phyloP scores from a whole-genome alignment of 1,284 basidiomycete species.

The Phellopilus nigrolimitatus region DNA sequence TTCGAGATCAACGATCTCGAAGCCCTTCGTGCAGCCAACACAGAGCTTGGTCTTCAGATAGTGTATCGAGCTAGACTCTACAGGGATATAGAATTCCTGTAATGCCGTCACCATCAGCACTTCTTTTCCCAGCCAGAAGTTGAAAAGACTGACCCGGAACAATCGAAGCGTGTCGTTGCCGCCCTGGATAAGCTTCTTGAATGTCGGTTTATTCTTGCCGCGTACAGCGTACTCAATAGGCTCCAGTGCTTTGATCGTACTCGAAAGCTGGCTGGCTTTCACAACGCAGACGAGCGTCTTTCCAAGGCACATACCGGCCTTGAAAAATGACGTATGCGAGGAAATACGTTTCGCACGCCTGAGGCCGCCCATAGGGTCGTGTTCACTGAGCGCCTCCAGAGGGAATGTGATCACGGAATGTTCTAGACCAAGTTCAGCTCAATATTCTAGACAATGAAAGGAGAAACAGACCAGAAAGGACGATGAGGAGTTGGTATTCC shows the following conservation, averaged over 20 bases:
- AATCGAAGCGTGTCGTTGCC: conserved; percentile 92
- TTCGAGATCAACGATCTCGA: conserved; percentile 98
- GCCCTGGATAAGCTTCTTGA: conserved; percentile 90
- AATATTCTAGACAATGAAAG: no score
- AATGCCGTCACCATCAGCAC: conserved; percentile 9
- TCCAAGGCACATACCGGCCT: conserved; percentile 89
- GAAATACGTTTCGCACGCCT: conserved; percentile 95
- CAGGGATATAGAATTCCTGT: conserved; percentile 97
- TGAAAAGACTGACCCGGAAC: conserved; percentile 70
- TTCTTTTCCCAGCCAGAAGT: neutral
- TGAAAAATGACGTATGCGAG: conserved; percentile 97
- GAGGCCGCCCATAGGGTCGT: conserved; percentile 86
- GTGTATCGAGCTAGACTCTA: conserved; percentile 94
- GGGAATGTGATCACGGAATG: conserved; percentile 96
- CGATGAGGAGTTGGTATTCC: conserved; percentile 93
- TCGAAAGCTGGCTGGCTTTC: conserved; percentile 91
- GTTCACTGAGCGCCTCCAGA: conserved; percentile 86
- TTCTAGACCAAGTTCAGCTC: conserved; percentile 49
- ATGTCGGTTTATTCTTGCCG: conserved; percentile 85
- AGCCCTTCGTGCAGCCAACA: conserved; percentile 97
- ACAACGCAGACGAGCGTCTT: conserved; percentile 97
- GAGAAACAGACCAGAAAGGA: conserved; percentile 71
- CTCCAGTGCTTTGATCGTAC: conserved; percentile 97
- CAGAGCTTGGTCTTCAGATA: conserved; percentile 98
- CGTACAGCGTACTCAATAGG: conserved; percentile 89